These are phyloP conservation scores for thale cress (Arabidopsis thaliana) DNA, from an alignment of 345 rosid genomes.

Conservation along the genomic window TAIR10.1 NC_003075.7:13068501-13069000, in stretches of 20 bases:
- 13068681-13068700: constrained; percentile 88
- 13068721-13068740: background rate
- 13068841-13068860: background rate
- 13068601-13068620: constrained; percentile 64
- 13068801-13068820: no score
- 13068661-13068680: constrained; percentile 82
- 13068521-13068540: constrained; percentile 92
- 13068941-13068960: background rate
- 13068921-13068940: no score
- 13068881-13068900: background rate
- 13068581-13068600: constrained; percentile 47
- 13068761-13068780: background rate
- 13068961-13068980: background rate
- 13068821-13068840: background rate
- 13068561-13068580: constrained; percentile 49
- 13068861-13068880: background rate
- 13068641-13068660: constrained; percentile 68
- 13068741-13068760: constrained; percentile 46
- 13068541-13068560: constrained; percentile 56
- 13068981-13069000: constrained; percentile 8
- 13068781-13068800: no score
- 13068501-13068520: constrained; percentile 97
- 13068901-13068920: background rate
- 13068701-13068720: constrained; percentile 54
- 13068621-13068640: constrained; percentile 87